Evolutionary conservation across 768 basidiomycete species (phyloP), one percentile per base, ranked within the genome.

Genomic region (Dioszegia crocea): DNA sequence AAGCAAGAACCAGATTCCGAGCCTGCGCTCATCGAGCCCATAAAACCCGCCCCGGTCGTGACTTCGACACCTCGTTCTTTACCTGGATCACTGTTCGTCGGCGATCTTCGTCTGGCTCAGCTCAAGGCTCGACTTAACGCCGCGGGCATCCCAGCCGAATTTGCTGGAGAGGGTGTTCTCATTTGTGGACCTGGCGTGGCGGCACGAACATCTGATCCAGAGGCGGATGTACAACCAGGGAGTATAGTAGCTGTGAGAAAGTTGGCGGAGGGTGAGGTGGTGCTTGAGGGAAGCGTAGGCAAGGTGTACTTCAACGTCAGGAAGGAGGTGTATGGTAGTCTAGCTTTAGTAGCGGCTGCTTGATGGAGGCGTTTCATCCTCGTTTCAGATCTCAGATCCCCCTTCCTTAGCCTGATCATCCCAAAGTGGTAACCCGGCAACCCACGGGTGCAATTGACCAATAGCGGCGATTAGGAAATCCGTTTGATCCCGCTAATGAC

Each of bases 131-230:
- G 86, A 4, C 81, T 99, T 21, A 81, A 85, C 4, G 76, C 84
- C 1, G 79, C 90, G 2, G 86, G 60, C 14, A 85, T 98, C 45
- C 86, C 88, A 43, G 90, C 93, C 0, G 93, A 97, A 76, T 86
- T 98, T 56, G 86, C 92, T n/a, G 94, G 94, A 23, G 94, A 98
- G 78, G 96, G 96, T 79, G 88, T 94, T 9, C 81, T 99, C 27
- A 83, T 99, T 33, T 99, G 96, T 71, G 78, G 79, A 21, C 76
- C 77, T 0, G 77, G 75, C 63, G 78, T 72, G 70, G 75, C 46
- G 66, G 33, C 55, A 59, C 38, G 55, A 56, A 63, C 61, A 43
- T 62, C 57, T 5, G 69, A 71, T 55, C 49, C 59, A 56, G 60
- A 62, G 26, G 44, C 40, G 41, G 49, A 59, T 19, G 11, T 51